Evolutionary conservation across 1,139 yeast genomes (phyloP), one percentile per base, ranked within the genome.

Genomic region (Saccharomycopsis hybrid): DNA sequence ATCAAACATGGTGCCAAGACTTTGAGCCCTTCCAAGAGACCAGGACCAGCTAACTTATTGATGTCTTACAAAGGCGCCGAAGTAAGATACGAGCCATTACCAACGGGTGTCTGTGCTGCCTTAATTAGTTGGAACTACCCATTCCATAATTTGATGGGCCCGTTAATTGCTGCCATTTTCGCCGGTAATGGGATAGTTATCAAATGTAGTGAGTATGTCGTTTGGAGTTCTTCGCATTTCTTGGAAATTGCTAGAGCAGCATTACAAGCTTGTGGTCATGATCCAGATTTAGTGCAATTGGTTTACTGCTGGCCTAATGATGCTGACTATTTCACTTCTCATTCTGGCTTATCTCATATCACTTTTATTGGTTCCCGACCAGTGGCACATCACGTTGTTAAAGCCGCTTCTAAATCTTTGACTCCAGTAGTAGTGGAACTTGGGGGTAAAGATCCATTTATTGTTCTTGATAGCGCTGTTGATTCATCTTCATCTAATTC

Each of bases 41-140:
- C 96, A 0, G 96, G 96, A 0, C 94, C 97, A 24, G 76, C 94
- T 1, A 87, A 85, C 62, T 70, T 85, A 56, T 75, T 92, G 55
- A 83, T 92, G 90, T 73, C 74, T 46, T 82, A 83, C 62, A 92
- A 92, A 64, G 83, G 84, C 53, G 97, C 96, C 1, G 95, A 90
- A 66, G 90, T 92, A 5, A 74, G 95, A 56, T 92, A 92, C 64
- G 96, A 90, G 63, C 97, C 98, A 1, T 67, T 90, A 52, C 81
- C 81, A 5, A n/a, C n/a, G n/a, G 87, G 87, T 24, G 95, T 90
- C 2, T 94, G 92, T 24, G 77, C 95, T 3, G 95, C 97, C 0
- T 72, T 92, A 56, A 88, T 92, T 1, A 87, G 96, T 3, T 92
- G 98, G 98, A 92, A 92, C 62, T 92, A 92, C 62, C 97, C 98